phyloP scores from a whole-genome alignment of 495 filamentous ascomycete species.

The Hypoxylon lienhwacheense region DNA sequence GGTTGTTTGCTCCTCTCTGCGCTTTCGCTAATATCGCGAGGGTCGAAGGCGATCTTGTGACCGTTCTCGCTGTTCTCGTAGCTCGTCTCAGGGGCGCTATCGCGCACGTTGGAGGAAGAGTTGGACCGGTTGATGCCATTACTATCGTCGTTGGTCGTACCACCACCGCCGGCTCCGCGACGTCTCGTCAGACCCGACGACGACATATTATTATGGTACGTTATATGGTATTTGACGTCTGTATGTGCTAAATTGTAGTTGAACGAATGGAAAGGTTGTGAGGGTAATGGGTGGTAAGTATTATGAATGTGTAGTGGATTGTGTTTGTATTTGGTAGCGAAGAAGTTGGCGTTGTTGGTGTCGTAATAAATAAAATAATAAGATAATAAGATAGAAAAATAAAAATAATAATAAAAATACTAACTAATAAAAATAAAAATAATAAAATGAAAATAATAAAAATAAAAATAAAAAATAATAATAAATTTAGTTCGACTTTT shows the following conservation, averaged over 20 bases:
- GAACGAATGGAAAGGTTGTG: background rate
- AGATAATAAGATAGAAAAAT: too few species aligned
- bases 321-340: too few species aligned
- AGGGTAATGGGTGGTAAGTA: background rate
- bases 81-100: constrained; percentile 76
- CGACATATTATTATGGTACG: constrained; percentile 29
- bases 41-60: constrained; percentile 98
- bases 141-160: constrained; percentile 33
- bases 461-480: too few species aligned
- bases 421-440: too few species aligned
- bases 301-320: too few species aligned
- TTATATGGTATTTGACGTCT: constrained; percentile 6
- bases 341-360: too few species aligned
- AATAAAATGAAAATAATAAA: too few species aligned
- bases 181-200: constrained; percentile 45
- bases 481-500: too few species aligned
- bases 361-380: too few species aligned
- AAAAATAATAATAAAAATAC: too few species aligned
- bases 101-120: constrained; percentile 48
- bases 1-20: constrained; percentile 96
- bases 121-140: constrained; percentile 43
- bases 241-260: too few species aligned
- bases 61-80: constrained; percentile 94
- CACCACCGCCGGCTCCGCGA: constrained; percentile 36
- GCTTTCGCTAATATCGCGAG: constrained; percentile 94